Evolutionary conservation across 495 filamentous ascomycete genomes (phyloP), one percentile per base, ranked within the genome.

Genomic region (Acidomyces sp.): DNA sequence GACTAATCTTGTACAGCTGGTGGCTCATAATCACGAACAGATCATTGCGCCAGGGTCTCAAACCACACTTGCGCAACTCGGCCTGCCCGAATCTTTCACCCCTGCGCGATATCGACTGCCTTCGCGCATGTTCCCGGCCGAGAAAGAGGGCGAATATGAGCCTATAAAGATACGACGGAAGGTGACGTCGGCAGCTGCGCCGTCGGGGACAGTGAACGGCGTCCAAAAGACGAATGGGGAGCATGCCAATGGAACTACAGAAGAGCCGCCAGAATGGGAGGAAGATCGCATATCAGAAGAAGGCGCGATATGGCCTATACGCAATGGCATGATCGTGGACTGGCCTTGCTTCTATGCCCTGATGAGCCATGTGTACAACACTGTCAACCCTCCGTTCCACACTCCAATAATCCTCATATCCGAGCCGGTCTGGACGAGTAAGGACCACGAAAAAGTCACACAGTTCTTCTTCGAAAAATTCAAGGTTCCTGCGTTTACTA

Each of bases 391-490:
- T 9, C 82, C 83, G 0, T 85, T 95, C 56, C 90, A 96, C 61
- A 95, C 87, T 0, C 86, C 90, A 1, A 82, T 97, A 50, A 65
- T 97, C 48, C 69, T 97, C 39, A 78, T 97, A 54, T 63, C 78
- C 11, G 77, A 90, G 34, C 90, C 90, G 0, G 74, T 74, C 33
- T 97, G 92, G 83, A 83, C 83, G 7, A 69, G 75, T 4, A 73
- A 77, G 34, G 83, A 94, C 57, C 77, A 78, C 52, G 85, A 94
- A 59, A 65, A 64, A 9, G 71, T 96, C 26, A 79, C 86, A 3
- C 82, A 84, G 41, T 97, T 94, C 62, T 72, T 95, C 47, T 97
- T 97, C 50, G 90, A 96, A 60, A 86, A 86, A 61, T 93, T 93
- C 57, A 93, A 90, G 65, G 85, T 80, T 1, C 90, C 90, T 0